These are phyloP conservation scores for Vitis hybrid DNA, from an alignment of 177 flowering plant species.

Conservation along the genomic window DNA sequence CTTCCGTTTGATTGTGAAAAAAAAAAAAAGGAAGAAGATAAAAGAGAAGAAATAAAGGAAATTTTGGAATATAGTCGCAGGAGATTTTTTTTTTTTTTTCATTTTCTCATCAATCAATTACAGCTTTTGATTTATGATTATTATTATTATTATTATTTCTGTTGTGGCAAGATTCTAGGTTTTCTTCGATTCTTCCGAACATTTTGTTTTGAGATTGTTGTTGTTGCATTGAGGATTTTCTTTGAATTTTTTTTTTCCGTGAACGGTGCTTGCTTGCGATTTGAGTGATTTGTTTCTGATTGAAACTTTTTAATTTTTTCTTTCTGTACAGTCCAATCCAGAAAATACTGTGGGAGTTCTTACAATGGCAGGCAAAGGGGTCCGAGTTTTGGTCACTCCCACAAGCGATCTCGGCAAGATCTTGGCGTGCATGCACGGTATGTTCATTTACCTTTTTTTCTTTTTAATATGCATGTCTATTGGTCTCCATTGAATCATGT, in stretches of 20 bases:
- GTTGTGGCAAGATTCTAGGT: background rate
- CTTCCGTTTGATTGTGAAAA: background rate
- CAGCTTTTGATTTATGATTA: background rate
- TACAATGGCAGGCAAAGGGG: constrained; percentile 98
- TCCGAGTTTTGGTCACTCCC: constrained; percentile 90
- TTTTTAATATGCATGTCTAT: background rate
- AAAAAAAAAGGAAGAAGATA: background rate
- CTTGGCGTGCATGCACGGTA: constrained; percentile 93
- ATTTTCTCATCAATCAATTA: background rate
- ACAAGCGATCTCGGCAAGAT: constrained; percentile 93
- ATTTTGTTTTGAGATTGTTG: background rate
- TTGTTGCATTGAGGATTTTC: background rate
- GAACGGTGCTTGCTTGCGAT: background rate
- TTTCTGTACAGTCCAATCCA: constrained; percentile 74
- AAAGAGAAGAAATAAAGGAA: background rate
- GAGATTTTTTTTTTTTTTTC: background rate
- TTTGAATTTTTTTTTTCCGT: background rate
- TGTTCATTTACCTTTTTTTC: constrained; percentile 10
- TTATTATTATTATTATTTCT: too few relatives aligned
- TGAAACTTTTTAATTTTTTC: background rate
- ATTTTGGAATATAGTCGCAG: too few relatives aligned
- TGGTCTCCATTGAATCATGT: background rate
- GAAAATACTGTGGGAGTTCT: constrained; percentile 92
- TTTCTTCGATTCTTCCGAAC: background rate
- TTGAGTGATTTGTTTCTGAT: background rate